phyloP scores from a whole-genome alignment of 805 yeast genomes.

The Metschnikowia santaceciliae region DNA sequence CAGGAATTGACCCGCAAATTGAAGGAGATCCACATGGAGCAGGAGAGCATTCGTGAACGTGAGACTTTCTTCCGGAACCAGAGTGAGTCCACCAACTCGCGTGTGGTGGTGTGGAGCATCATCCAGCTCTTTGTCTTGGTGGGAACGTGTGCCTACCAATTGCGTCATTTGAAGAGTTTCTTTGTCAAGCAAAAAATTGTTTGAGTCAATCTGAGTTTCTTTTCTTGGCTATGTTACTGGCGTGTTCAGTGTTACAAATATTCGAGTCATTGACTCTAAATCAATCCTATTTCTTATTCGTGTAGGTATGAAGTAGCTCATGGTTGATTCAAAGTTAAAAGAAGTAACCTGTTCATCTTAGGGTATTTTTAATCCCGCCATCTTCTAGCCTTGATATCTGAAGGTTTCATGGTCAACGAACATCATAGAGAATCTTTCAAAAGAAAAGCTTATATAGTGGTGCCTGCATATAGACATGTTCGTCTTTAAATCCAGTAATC shows the following conservation, averaged over 20 bases:
- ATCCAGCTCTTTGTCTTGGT: constrained; percentile 66
- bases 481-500: too few species aligned
- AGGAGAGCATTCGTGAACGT: constrained; percentile 63
- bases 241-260: too few species aligned
- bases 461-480: too few species aligned
- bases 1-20: constrained; percentile 55
- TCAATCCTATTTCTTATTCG: too few species aligned
- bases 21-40: constrained; percentile 60
- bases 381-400: too few species aligned
- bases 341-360: too few species aligned
- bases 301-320: background rate
- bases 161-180: constrained; percentile 72
- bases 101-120: constrained; percentile 70
- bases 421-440: too few species aligned
- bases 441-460: too few species aligned
- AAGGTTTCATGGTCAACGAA: too few species aligned
- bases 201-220: constrained; percentile 24
- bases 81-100: constrained; percentile 69
- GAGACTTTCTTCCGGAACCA: constrained; percentile 76
- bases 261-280: too few species aligned
- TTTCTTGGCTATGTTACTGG: background rate
- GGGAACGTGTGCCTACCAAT: constrained; percentile 70
- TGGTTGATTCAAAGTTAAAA: background rate
- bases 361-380: too few species aligned
- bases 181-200: constrained; percentile 85